Evolutionary conservation across 345 rosid genomes (phyloP).

Genomic region (Fremontodendron californicum): DNA sequence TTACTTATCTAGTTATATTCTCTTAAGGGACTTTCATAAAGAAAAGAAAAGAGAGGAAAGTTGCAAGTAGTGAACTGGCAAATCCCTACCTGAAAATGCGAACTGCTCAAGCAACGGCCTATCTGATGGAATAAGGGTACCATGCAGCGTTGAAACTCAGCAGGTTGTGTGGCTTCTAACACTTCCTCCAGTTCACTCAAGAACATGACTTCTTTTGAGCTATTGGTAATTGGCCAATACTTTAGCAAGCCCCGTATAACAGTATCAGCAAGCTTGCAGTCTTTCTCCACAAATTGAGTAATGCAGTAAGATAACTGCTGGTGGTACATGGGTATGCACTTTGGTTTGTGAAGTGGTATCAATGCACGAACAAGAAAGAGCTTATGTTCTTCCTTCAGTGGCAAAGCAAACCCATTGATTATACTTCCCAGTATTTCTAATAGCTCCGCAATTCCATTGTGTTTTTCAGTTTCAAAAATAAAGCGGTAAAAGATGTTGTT

Average conservation of each 20-base stretch:
- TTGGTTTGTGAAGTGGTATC: constrained; percentile 80
- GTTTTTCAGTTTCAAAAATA: constrained; percentile 78
- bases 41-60: background rate
- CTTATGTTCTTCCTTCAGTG: constrained; percentile 84
- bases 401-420: constrained; percentile 82
- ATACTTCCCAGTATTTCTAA: constrained; percentile 84
- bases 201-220: constrained; percentile 88
- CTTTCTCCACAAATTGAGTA: constrained; percentile 81
- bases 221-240: constrained; percentile 83
- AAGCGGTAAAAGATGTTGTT: constrained; percentile 73
- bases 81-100: constrained; percentile 70
- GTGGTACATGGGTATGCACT: constrained; percentile 63
- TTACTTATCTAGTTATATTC: background rate
- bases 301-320: constrained; percentile 83
- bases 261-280: constrained; percentile 77
- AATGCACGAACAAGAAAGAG: constrained; percentile 78
- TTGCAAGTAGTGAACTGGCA: constrained; percentile 3
- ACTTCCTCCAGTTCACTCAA: constrained; percentile 83
- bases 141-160: constrained; percentile 87
- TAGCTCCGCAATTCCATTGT: constrained; percentile 75
- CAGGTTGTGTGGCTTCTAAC: constrained; percentile 79
- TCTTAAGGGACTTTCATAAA: background rate
- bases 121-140: constrained; percentile 66
- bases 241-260: constrained; percentile 70
- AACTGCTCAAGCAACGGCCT: constrained; percentile 69